Conservation (phyloP, 768 basidiomycete species). For the Tylopilus intermedius region DNA sequence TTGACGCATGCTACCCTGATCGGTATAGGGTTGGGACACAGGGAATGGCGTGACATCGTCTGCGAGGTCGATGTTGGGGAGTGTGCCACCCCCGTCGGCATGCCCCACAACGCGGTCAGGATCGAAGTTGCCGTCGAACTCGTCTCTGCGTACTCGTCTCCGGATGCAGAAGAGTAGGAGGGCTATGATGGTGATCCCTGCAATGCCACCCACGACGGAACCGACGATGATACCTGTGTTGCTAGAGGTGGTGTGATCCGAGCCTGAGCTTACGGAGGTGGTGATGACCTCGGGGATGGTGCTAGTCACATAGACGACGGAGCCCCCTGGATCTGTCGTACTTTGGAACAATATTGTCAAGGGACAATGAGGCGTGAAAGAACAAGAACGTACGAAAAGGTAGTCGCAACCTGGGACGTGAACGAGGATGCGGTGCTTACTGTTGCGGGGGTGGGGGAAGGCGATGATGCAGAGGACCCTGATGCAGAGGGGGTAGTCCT, state of each 20-base stretch:
- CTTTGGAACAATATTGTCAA: constrained; percentile 6
- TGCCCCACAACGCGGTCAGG: constrained; percentile 39
- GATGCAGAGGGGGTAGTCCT: neutral
- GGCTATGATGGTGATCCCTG: constrained; percentile 23
- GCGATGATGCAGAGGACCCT: neutral
- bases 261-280: constrained; percentile 5
- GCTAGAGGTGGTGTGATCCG: neutral
- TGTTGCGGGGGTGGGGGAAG: neutral
- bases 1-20: constrained; percentile 24
- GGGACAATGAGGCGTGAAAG: neutral
- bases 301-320: constrained; percentile 18
- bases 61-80: constrained; percentile 26
- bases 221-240: constrained; percentile 45
- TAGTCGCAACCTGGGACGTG: constrained; percentile 19
- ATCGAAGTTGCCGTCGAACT: constrained; percentile 49
- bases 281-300: constrained; percentile 13
- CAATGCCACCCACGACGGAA: constrained; percentile 48
- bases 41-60: constrained; percentile 29
- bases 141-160: constrained; percentile 26
- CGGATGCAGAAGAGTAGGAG: constrained; percentile 31
- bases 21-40: constrained; percentile 1
- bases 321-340: constrained; percentile 21
- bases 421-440: constrained; percentile 2
- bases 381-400: constrained; percentile 13
- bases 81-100: constrained; percentile 21